Conservation (phyloP, 2,329 filamentous ascomycete genomes). For the Nannizziopsis arthrosporioides region DNA sequence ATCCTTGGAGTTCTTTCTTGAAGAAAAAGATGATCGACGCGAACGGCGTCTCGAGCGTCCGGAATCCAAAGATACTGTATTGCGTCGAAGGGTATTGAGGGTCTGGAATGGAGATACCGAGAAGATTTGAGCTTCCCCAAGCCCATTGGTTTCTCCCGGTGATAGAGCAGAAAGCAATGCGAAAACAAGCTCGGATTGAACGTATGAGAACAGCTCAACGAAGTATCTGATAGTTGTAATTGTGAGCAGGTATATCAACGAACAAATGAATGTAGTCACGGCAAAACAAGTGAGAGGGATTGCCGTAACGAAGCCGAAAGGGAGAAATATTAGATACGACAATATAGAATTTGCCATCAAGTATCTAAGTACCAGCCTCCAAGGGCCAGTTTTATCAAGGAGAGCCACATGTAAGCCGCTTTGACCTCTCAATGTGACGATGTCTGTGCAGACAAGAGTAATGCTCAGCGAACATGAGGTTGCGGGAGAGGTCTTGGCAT, state of each 20-base stretch:
- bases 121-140: no score
- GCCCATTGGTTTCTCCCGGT: no score
- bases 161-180: not conserved
- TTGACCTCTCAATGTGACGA: no score
- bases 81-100: not conserved
- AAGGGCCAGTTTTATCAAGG: no score
- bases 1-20: not conserved
- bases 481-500: no score
- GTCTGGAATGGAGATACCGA: not conserved
- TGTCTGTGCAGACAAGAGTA: no score
- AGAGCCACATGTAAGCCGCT: no score
- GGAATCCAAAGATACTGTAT: not conserved
- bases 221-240: not conserved
- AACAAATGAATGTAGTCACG: not conserved
- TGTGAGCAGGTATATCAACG: not conserved
- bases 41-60: not conserved
- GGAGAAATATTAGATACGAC: not conserved
- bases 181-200: not conserved
- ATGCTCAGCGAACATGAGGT: no score
- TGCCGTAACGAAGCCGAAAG: not conserved
- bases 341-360: not conserved
- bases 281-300: conserved; percentile 1
- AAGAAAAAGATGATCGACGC: conserved; percentile 1
- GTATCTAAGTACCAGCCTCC: no score
- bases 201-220: not conserved